Evolutionary conservation across 2,329 filamentous ascomycete species (phyloP).

Genomic region (Pseudocercospora fuligena): DNA sequence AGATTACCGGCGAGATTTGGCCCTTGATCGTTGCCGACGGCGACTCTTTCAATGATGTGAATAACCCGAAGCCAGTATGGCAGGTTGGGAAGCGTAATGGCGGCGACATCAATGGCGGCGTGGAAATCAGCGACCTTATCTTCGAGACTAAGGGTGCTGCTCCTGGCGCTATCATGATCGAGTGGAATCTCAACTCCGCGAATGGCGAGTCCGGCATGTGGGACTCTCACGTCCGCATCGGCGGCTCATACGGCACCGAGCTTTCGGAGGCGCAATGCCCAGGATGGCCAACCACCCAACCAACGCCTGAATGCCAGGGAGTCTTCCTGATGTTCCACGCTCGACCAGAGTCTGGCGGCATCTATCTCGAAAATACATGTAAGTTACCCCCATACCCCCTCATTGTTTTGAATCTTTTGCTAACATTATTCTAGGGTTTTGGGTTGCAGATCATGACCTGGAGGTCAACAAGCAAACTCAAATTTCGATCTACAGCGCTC

Average conservation of each 20-base stretch:
- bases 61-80: conserved; percentile 81
- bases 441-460: conserved; percentile 61
- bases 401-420: background rate
- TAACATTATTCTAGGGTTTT: conserved; percentile 43
- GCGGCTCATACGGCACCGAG: conserved; percentile 81
- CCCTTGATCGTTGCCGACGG: conserved; percentile 86
- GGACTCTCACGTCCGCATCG: conserved; percentile 95
- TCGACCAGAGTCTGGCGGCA: conserved; percentile 63
- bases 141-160: conserved; percentile 83
- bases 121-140: conserved; percentile 88
- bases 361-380: conserved; percentile 64
- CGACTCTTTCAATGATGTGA: conserved; percentile 70
- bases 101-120: conserved; percentile 71
- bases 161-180: conserved; percentile 85
- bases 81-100: conserved; percentile 70
- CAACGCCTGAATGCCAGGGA: conserved; percentile 68
- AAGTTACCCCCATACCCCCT: background rate
- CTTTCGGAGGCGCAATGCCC: conserved; percentile 70
- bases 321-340: conserved; percentile 56
- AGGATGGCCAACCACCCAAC: conserved; percentile 73
- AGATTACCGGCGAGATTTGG: conserved; percentile 91
- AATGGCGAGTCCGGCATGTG: conserved; percentile 79
- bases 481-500: conserved; percentile 52
- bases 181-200: conserved; percentile 81
- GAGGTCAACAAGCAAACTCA: conserved; percentile 44